These are phyloP conservation scores for Bipolaris victoriae DNA, from an alignment of 2,329 filamentous ascomycete genomes.

Conservation along the genomic window DNA sequence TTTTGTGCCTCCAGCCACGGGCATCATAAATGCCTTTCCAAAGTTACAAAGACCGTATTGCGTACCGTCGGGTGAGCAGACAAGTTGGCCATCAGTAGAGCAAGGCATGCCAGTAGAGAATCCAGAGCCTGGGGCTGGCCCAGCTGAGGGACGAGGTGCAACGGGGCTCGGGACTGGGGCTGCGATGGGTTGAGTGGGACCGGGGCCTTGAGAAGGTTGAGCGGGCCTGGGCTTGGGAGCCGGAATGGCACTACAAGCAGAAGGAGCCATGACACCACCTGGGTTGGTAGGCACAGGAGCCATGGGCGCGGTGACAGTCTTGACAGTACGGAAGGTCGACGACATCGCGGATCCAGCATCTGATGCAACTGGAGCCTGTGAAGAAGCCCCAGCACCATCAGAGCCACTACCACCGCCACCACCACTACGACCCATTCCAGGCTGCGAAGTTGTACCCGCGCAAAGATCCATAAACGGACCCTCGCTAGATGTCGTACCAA, in stretches of 20 bases:
- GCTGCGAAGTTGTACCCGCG: constrained; percentile 18
- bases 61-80: constrained; percentile 47
- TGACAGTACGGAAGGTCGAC: constrained; percentile 31
- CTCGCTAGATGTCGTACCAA: constrained; percentile 46
- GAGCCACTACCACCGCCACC: neutral
- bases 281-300: constrained; percentile 6
- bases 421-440: neutral
- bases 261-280: constrained; percentile 1
- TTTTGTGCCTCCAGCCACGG: constrained; percentile 52
- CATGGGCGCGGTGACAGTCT: constrained; percentile 33
- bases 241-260: neutral
- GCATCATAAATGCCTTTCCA: constrained; percentile 48
- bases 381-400: constrained; percentile 1
- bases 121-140: constrained; percentile 3
- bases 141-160: neutral
- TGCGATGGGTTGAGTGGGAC: neutral
- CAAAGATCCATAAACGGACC: constrained; percentile 38
- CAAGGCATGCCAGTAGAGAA: constrained; percentile 28
- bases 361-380: neutral
- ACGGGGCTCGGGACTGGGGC: neutral
- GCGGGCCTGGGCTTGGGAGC: constrained; percentile 6
- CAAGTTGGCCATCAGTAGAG: constrained; percentile 41
- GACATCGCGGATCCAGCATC: constrained; percentile 11
- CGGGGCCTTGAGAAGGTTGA: neutral
- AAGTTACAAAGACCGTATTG: constrained; percentile 52